Conservation (phyloP, 176 grass and related monocot genomes). For the Metroxylon sagu region DNA sequence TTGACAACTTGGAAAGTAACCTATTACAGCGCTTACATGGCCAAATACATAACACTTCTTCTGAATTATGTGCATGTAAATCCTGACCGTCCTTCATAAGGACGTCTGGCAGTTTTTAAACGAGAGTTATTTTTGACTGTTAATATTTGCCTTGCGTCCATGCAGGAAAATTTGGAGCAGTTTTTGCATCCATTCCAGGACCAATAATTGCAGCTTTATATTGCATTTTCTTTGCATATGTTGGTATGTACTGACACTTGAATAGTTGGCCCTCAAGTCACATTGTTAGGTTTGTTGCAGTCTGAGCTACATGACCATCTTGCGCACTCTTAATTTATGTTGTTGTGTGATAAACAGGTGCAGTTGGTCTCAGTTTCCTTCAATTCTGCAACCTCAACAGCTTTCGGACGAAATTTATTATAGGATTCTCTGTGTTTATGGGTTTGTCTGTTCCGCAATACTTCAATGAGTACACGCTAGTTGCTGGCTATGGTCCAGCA, state of each 20-base stretch:
- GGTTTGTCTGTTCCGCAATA: constrained; percentile 49
- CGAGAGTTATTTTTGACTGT: no score
- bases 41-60: no score
- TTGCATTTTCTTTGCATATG: constrained; percentile 49
- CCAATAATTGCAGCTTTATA: constrained; percentile 47
- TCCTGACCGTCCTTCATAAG: no score
- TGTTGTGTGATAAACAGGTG: constrained; percentile 14
- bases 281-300: no score
- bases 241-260: constrained; percentile 20
- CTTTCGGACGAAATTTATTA: constrained; percentile 56
- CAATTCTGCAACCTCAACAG: constrained; percentile 70
- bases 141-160: background rate
- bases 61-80: no score
- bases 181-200: constrained; percentile 45
- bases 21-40: no score
- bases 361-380: constrained; percentile 42
- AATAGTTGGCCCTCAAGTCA: no score
- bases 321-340: background rate
- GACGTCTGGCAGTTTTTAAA: no score
- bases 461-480: constrained; percentile 43
- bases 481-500: constrained; percentile 31
- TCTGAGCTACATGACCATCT: no score
- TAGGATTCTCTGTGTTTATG: constrained; percentile 56
- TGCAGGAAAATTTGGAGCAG: constrained; percentile 53
- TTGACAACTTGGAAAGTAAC: no score